Base-by-base conservation (phyloP, 2,329 filamentous ascomycete genomes). In the Cytospora schulzeri region DNA sequence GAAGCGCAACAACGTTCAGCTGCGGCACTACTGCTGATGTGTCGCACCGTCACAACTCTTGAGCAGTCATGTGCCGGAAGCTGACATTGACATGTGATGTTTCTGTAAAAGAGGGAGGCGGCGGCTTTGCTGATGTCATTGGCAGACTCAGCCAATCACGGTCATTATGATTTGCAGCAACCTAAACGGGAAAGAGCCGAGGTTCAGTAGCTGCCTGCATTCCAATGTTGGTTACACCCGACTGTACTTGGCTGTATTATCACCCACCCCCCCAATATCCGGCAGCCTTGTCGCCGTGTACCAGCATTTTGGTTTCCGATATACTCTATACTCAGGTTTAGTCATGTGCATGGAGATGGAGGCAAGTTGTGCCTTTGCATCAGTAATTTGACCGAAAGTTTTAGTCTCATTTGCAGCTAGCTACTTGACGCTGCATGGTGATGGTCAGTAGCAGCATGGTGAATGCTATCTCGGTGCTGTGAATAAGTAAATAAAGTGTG, bases 61-160 rank as follows among this genome's bases (percentile, higher is more conserved):
- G 48, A 53, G 52, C 28, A 48, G 62, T 66, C 65, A 66, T 66
- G 65, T 62, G 65, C 29, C 45, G 7, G 12, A 24, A 52, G 29
- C 15, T 29, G n/a, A 33, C 22, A 38, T n/a, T 67, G 62, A 55
- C 65, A 67, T 67, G 65, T 67, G 65, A 66, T 41, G 55, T 53
- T 64, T 26, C 54, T 29, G 28, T 8, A 19, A n/a, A 50, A 24
- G 29, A 31, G 9, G 29, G 29, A 31, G 29, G 8, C n/a, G 12
- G 8, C 5, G 22, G 28, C 6, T 12, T 17, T 52, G 58, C 62
- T 67, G 65, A 67, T 64, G 63, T 67, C 65, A 67, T 62, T 15
- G 50, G 50, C 56, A 61, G 9, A 24, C 48, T 38, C 38, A 55
- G 31, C 65, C 65, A 65, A 66, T 66, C 38, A 61, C 28, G 15